Evolutionary conservation across 345 rosid genomes (phyloP), one percentile per base, ranked within the genome.

Genomic region (Nasturtium officinale): DNA sequence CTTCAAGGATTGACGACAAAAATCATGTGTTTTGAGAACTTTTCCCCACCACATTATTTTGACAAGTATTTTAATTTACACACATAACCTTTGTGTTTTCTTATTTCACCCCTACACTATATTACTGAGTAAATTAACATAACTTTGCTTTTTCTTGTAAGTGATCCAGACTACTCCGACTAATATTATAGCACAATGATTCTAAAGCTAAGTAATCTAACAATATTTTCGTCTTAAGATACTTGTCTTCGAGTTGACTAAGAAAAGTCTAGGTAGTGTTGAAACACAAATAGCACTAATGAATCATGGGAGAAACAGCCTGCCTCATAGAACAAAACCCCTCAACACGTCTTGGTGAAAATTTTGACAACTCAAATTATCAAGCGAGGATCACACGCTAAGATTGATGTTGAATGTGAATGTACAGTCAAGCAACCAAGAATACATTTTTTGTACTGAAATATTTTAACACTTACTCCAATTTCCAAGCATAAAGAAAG

Each of bases 401-500:
- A 45, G 16, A n/a, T 20, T 30, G 45, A 30, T 28, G 3, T 45
- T 42, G 43, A 55, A 54, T 38, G 12, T 38, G 28, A 68, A 47
- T 60, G n/a, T 71, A 60, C 75, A 60, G 25, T 37, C 59, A 8
- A 29, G 43, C 3, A 43, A 68, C 28, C 54, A 46, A 15, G 11
- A 46, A 32, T 51, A 9, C 32, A 66, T 21, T 30, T 9, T 51
- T 50, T 51, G 29, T 54, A 29, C 18, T 69, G 23, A 45, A 30
- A 28, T 17, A 9, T 5, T 12, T 47, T 43, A 17, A n/a, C 20
- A 69, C 7, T 71, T 66, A 74, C 32, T 74, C 78, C 71, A 74
- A 12, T 48, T 74, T 74, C 78, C 78, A 74, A 2, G 78, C 78
- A 57, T 66, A 37, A 57, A 93, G 87, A 74, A 87, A 85, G 46